Percentiles rank a stretch among this genome's conserved stretches.
These are phyloP conservation scores for Heliocybe sulcata DNA, from an alignment of 1,284 basidiomycete genomes.

Conservation along the genomic window DNA sequence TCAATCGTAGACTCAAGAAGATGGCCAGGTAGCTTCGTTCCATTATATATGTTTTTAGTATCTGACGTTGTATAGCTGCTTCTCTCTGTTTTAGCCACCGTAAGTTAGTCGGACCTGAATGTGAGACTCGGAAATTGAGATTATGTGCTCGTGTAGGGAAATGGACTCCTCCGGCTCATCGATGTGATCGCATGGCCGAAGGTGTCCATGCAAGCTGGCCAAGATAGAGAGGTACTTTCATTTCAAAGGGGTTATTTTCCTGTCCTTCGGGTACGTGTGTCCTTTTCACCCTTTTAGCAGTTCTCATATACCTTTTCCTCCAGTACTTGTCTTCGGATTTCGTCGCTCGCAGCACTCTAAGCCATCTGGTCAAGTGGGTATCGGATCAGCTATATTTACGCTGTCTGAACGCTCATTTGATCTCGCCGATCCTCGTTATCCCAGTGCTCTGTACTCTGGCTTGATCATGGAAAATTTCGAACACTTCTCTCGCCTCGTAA, in stretches of 20 bases:
- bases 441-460: constrained; percentile 1
- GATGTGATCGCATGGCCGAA: not conserved
- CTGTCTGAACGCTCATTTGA: not conserved
- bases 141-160: not conserved
- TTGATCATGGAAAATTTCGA: constrained; percentile 2
- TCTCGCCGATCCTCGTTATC: not conserved
- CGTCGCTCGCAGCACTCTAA: constrained; percentile 1
- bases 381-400: not conserved
- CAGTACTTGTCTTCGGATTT: constrained; percentile 5
- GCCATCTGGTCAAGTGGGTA: constrained; percentile 2
- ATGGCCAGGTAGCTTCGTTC: not conserved
- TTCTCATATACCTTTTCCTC: not conserved
- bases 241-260: constrained; percentile 4
- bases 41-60: not conserved
- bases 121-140: not conserved
- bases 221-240: not conserved
- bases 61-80: not conserved
- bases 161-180: constrained; percentile 2
- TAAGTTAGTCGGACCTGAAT: not conserved
- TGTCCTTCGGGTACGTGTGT: not conserved
- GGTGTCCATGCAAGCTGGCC: not conserved
- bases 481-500: not conserved
- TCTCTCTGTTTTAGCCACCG: not conserved
- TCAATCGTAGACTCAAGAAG: not conserved
- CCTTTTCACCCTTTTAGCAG: not conserved